A percentile compares a stretch with the other conserved stretches of the same genome.
phyloP scores from a whole-genome alignment of 1,139 yeast genomes.

The Sporopachydermia cereana region DNA sequence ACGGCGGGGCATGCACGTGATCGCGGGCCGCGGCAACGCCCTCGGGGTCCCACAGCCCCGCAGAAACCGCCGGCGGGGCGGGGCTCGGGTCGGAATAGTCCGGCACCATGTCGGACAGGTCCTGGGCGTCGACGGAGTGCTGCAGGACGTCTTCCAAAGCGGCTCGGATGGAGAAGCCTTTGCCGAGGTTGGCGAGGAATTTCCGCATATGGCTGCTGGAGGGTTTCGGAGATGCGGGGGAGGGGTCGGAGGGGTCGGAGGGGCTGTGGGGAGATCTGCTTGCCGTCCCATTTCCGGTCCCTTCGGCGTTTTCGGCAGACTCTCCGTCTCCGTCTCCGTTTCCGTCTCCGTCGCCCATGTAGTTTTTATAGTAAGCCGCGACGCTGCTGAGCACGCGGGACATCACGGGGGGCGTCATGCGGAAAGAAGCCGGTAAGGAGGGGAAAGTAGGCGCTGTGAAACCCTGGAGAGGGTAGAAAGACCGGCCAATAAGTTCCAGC shows the following conservation, averaged over 20 bases:
- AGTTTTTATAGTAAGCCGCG: background rate
- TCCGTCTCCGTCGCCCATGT: background rate
- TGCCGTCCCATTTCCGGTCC: background rate
- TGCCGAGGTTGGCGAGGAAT: constrained; percentile 1
- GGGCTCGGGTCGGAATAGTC: background rate
- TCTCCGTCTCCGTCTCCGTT: too few species aligned
- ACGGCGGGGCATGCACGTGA: constrained; percentile 1
- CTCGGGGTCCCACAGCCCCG: background rate
- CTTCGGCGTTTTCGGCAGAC: background rate
- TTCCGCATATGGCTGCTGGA: background rate
- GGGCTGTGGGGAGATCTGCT: background rate
- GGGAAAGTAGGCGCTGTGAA: constrained; percentile 4
- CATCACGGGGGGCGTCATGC: constrained; percentile 1
- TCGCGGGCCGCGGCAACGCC: background rate
- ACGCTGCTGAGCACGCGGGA: constrained; percentile 2
- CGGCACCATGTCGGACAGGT: background rate
- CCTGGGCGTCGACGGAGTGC: background rate
- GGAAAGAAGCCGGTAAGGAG: constrained; percentile 1
- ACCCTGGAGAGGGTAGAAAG: constrained; percentile 16
- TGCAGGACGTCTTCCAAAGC: constrained; percentile 2
- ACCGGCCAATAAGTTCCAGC: constrained; percentile 35
- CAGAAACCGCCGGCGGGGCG: background rate
- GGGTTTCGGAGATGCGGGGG: background rate
- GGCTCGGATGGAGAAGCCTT: constrained; percentile 2
- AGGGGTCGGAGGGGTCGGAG: background rate